A percentile compares a stretch with the other conserved stretches of the same genome.
phyloP scores from a whole-genome alignment of 2,329 filamentous ascomycete species.

The Helotiales sp. region DNA sequence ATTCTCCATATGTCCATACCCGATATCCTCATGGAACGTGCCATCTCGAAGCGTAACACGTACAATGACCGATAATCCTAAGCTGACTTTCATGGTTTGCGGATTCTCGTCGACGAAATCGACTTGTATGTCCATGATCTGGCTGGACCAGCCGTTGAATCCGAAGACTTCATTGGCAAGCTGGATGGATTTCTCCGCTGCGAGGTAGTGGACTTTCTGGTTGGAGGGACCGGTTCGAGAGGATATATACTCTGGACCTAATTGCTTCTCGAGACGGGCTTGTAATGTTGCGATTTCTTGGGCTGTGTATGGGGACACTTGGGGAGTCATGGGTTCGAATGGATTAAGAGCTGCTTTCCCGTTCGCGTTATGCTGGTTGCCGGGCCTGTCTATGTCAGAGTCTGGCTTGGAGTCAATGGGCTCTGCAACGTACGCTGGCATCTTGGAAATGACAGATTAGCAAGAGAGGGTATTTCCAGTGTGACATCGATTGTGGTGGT shows the following conservation, averaged over 20 bases:
- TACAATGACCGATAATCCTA: conserved; percentile 89
- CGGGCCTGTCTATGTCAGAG: conserved; percentile 56
- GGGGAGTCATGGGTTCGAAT: conserved; percentile 73
- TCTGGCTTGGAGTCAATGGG: neutral
- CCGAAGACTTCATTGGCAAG: conserved; percentile 95
- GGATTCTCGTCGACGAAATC: conserved; percentile 92
- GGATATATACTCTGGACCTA: conserved; percentile 96
- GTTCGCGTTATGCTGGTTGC: conserved; percentile 63
- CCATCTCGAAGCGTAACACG: conserved; percentile 90
- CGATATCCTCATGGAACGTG: conserved; percentile 97
- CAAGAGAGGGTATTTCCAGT: conserved; percentile 15
- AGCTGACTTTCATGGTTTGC: conserved; percentile 76
- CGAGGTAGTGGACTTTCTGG: conserved; percentile 87
- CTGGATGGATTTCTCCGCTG: conserved; percentile 95
- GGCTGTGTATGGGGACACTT: conserved; percentile 83
- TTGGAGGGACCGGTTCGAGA: conserved; percentile 82
- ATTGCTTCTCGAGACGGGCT: conserved; percentile 84
- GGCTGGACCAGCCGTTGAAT: conserved; percentile 96
- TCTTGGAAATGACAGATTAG: conserved; percentile 37
- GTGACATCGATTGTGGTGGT: conserved; percentile 27
- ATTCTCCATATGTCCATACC: conserved; percentile 96
- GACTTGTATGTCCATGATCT: conserved; percentile 92
- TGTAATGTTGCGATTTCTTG: conserved; percentile 88
- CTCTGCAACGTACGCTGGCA: conserved; percentile 51
- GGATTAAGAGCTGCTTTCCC: conserved; percentile 68